Base-by-base conservation (phyloP, 331 rosid genomes). In the Spiraea crenata region DNA sequence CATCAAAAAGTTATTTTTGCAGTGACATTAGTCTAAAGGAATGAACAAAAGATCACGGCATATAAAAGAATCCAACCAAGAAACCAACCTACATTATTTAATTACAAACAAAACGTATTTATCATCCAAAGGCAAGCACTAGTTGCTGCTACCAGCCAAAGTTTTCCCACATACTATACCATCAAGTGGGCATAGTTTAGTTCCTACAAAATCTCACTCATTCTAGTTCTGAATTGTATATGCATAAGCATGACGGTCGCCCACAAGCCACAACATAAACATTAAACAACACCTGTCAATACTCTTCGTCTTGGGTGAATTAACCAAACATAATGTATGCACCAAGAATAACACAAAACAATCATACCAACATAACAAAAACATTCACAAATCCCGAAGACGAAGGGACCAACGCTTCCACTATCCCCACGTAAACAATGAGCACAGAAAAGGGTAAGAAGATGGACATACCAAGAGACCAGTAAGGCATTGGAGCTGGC, bases 401-500 rank as follows among this genome's bases (percentile, higher is more conserved):
- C 31, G 31, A 25, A 25, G 31, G 31, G 31, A 25, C 31, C 31
- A 25, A 25, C 31, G 2, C 31, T 25, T 25, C 31, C 31, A 2
- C 31, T 2, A 25, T 25, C 31, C 31, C 31, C 31, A 2, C 31
- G 31, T 25, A 25, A 25, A 2, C 14, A 25, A 57, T 1, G 41
- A 9, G 16, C 8, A 44, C 14, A 37, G 42, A 25, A 25, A 25
- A 11, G 58, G 16, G 31, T 3, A 57, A 60, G 5, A 62, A 69
- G 19, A 9, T 52, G 59, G 59, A 57, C 84, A 51, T 89, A 93
- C 99, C 99, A 3, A 93, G 82, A 74, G 97, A 83, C 99, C 99
- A 93, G 82, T 93, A 93, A 65, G 99, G 99, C 99, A 93, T 93
- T 37, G 99, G 84, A 74, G 99, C 99, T 7, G 99, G 99, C 71